Percentiles rank a stretch among this genome's conserved stretches.
phyloP scores from a whole-genome alignment of 257 asterid genomes.

The Capsicum pubescens region DNA sequence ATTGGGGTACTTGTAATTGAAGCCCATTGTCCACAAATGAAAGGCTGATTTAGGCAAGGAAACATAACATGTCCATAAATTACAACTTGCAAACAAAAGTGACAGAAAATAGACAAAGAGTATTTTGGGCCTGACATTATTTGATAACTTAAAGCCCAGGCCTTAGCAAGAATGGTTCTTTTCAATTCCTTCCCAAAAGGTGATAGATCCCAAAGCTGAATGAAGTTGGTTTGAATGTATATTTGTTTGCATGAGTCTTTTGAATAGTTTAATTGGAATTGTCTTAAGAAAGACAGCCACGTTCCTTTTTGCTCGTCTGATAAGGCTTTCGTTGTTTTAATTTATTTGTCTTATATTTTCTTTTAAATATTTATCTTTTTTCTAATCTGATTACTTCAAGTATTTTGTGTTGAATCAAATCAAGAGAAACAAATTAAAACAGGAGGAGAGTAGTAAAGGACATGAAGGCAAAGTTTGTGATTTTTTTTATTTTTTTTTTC shows the following conservation, averaged over 20 bases:
- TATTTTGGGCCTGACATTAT: background rate
- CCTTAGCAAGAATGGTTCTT: background rate
- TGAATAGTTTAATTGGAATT: background rate
- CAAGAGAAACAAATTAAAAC: too few relatives aligned
- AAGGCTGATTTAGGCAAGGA: too few relatives aligned
- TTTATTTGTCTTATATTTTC: too few relatives aligned
- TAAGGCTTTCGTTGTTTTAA: background rate
- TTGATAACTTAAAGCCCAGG: background rate
- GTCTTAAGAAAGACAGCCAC: too few relatives aligned
- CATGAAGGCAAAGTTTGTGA: background rate
- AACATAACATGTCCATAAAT: too few relatives aligned
- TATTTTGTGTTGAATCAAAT: too few relatives aligned
- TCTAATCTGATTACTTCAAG: too few relatives aligned
- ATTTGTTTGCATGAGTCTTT: background rate
- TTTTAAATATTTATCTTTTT: too few relatives aligned
- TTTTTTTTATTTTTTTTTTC: too few relatives aligned
- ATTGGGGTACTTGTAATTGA: background rate
- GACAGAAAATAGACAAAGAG: too few relatives aligned
- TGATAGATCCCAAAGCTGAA: background rate
- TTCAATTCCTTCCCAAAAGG: background rate
- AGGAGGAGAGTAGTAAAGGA: background rate
- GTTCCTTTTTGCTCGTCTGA: background rate
- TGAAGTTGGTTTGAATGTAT: background rate
- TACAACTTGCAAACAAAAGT: too few relatives aligned
- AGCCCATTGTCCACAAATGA: background rate